Evolutionary conservation across 306 rosid species (phyloP), one percentile per base, ranked within the genome.

Genomic region (Astragalus membranaceus): DNA sequence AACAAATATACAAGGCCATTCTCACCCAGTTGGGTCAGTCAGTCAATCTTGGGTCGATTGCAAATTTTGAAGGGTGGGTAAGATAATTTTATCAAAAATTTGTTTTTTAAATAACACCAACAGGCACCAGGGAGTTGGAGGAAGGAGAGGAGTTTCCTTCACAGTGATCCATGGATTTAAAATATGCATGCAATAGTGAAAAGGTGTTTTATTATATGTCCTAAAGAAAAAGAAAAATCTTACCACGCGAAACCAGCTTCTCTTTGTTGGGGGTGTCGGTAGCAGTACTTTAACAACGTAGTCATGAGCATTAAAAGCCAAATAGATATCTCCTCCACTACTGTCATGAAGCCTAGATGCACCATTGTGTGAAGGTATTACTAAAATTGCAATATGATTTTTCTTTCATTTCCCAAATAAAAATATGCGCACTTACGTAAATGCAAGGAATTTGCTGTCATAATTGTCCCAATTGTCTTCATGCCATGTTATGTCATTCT

Each of bases 211-310:
- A 32, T 52, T 51, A 55, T 23, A 41, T 43, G 47, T 17, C 55
- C 41, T 29, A 23, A 6, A 33, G 26, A 20, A 72, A 53, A 64
- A n/a, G 58, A 46, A 39, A 70, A 61, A 70, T 75, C 96, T 82
- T 80, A 94, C 99, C 96, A 94, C 96, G 16, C 99, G 95, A 82
- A 80, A 83, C 99, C 99, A 91, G 12, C 63, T 81, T 73, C 85
- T 83, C 51, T 74, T 75, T 32, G 50, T 50, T 36, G 99, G 96
- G 17, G 96, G 91, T 12, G 85, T 50, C 5, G 96, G 92, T 23
- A 94, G 66, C 3, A 71, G 41, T 74, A 36, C 91, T 71, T 75
- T 42, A 62, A 94, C 74, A 50, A 62, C 77, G 65, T 61, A 91
- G 77, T 86, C 89, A 48, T 91, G 99, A 37, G 96, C 87, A 79